phyloP scores from a whole-genome alignment of 2,329 filamentous ascomycete genomes.

The Talaromyces pinophilus region DNA sequence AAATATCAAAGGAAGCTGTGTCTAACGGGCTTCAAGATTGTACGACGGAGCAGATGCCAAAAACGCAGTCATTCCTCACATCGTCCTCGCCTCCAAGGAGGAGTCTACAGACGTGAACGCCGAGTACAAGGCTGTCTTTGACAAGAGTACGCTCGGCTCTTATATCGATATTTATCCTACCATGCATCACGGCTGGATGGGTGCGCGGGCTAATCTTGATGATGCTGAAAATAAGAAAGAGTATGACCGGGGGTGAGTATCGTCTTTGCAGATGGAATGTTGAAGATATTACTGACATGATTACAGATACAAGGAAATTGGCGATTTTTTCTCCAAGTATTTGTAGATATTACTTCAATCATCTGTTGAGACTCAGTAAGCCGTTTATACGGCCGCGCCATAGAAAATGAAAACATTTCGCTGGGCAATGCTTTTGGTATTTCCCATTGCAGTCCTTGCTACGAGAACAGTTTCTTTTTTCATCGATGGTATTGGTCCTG shows the following conservation, averaged over 20 bases:
- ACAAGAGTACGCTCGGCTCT: constrained; percentile 55
- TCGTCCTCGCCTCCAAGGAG: constrained; percentile 66
- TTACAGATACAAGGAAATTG: constrained; percentile 52
- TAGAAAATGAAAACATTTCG: neutral
- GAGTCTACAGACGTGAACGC: constrained; percentile 58
- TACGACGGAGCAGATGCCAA: constrained; percentile 61
- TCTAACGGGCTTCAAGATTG: constrained; percentile 23
- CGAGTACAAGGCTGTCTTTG: constrained; percentile 55
- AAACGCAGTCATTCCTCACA: constrained; percentile 62
- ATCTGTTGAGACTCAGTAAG: neutral
- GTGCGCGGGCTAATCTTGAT: constrained; percentile 62
- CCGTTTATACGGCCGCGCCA: neutral
- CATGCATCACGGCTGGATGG: constrained; percentile 76
- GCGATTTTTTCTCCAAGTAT: constrained; percentile 61
- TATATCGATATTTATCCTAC: constrained; percentile 65
- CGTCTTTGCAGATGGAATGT: neutral
- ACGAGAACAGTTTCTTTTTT: neutral
- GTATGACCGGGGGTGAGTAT: constrained; percentile 61
- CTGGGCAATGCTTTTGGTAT: neutral
- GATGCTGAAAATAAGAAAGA: constrained; percentile 58
- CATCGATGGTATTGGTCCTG: too few species aligned
- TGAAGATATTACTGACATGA: constrained; percentile 2
- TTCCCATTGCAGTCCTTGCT: neutral
- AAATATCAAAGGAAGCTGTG: neutral
- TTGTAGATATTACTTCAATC: constrained; percentile 29